Base-by-base conservation (phyloP, 75 land plant species). In the Pinus taeda region DNA sequence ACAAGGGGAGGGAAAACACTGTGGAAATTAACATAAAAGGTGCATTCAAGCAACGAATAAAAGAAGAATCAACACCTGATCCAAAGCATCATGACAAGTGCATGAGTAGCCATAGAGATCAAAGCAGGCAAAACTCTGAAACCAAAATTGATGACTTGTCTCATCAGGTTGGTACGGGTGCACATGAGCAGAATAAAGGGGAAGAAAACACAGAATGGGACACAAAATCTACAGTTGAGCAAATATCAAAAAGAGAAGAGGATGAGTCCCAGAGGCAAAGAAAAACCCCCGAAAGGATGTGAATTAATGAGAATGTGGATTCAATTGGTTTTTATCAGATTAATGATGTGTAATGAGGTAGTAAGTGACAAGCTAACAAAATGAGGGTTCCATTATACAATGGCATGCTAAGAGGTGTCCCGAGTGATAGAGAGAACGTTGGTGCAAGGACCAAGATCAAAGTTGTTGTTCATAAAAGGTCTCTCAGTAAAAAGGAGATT, bases 401-500 rank as follows among this genome's bases (percentile, higher is more conserved):
- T 26, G 26, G 26, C 26, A 26, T 26, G 26, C 26, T 26, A 63
- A 64, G 33, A 57, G 87, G 74, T 56, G 66, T 61, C 30, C 77
- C 74, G 13, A 80, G 63, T 62, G 76, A 56, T 71, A 74, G 64
- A 21, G 87, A 60, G n/a, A 76, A 60, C 17, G 79, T 70, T 57
- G 74, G 69, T 76, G 75, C 75, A 15, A 61, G 80, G 49, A 86
- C 86, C 21, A 84, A 86, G 75, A 86, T 86, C 21, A 86, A 85
- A 80, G 88, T 86, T 84, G 88, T 86, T 87, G 88, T 86, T 58
- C 89, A 97, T 30, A 95, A 95, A 77, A 84, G 98, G 73, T 96
- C 98, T 49, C 82, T 95, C 2, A 95, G 93, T 72, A 93, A 88
- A 81, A 95, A 91, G 81, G 98, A 95, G 74, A 45, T 93, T 53